Base-by-base conservation (phyloP, 2,329 filamentous ascomycete genomes). In the Dactylellina drechsleri region DNA sequence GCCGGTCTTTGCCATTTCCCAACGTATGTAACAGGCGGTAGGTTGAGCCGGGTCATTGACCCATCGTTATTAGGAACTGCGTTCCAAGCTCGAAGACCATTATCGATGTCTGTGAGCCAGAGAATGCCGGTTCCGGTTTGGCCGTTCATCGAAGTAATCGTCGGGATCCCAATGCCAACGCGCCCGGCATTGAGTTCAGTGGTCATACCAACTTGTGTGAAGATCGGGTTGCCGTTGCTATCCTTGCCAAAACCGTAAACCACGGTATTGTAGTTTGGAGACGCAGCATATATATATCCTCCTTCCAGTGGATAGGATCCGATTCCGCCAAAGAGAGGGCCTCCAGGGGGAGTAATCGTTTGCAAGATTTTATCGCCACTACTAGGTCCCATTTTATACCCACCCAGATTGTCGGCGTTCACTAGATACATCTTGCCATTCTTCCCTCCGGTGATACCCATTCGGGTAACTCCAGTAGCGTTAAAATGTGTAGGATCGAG, bases 301-400 rank as follows among this genome's bases (percentile, higher is more conserved):
- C 83, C 83, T 77, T 83, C 83, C 0, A 80, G 76, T 0, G 83
- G 83, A 71, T 84, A 84, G 2, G 82, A 82, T 6, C 82, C 83
- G 36, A 74, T 66, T 49, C 70, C 70, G 2, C 80, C 79, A 31
- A 80, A 81, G 8, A 80, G 77, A 41, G 81, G 81, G 8, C 79
- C 78, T 28, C 70, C 70, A 12, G 70, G 62, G 4, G 70, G 56
- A 6, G 70, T 67, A 15, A 74, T 52, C 12, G 81, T 82, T 73
- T 83, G 82, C 16, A 84, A 67, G 23, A 83, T 77, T 5, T 79
- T 79, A 75, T 84, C 83, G 0, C 80, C 80, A 58, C 79, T 79
- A 16, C 80, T 81, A 12, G 80, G 60, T 1, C 82, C 83, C 61
- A 82, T 80, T 28, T 81, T 81, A 59, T 82, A 84, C 18, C 83